A percentile compares a stretch with the other conserved stretches of the same genome.
These are phyloP conservation scores for Hymenotorrendiella dingleyae DNA, from an alignment of 2,329 filamentous ascomycete genomes.

Conservation along the genomic window DNA sequence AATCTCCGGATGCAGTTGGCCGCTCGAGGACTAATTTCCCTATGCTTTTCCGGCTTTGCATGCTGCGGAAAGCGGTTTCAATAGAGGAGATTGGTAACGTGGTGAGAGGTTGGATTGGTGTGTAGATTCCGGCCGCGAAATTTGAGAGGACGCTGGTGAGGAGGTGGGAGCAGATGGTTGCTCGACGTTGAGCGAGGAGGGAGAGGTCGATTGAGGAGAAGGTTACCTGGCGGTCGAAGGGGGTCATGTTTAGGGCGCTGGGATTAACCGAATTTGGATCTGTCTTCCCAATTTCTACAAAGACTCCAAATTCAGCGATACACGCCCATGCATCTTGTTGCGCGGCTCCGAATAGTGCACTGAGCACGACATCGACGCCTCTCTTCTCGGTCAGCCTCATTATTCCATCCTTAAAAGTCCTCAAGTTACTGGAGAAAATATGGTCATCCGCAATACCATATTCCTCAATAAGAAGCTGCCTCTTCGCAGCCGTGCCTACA, in stretches of 20 bases:
- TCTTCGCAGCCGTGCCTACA: slow-evolving; percentile 34
- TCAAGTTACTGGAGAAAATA: slow-evolving; percentile 14
- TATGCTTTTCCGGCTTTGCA: slow-evolving; percentile 10
- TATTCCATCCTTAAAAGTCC: slow-evolving; percentile 31
- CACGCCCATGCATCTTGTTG: slow-evolving; percentile 39
- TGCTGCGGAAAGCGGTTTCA: slow-evolving; percentile 14
- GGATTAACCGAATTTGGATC: slow-evolving; percentile 18
- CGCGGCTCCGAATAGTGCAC: slow-evolving; percentile 8
- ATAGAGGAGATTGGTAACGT: slow-evolving; percentile 32
- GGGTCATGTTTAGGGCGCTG: slow-evolving; percentile 15
- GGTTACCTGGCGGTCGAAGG: slow-evolving; percentile 4
- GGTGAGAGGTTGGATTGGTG: slow-evolving; percentile 26
- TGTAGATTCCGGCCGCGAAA: slow-evolving; percentile 9
- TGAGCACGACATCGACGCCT: slow-evolving; percentile 5
- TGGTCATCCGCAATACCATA: slow-evolving; percentile 13
- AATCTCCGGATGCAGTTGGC: no score
- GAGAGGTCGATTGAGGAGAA: slow-evolving; percentile 4
- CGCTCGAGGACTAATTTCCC: slow-evolving; percentile 12
- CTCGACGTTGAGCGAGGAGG: not conserved
- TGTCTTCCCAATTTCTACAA: slow-evolving; percentile 32
- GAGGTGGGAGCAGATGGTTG: slow-evolving; percentile 7
- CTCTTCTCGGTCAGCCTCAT: slow-evolving; percentile 11
- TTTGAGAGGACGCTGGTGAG: slow-evolving; percentile 12
- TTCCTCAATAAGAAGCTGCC: slow-evolving; percentile 29
- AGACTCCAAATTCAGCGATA: slow-evolving; percentile 30